phyloP scores from a whole-genome alignment of 768 basidiomycete species.

The Tephrocybe sp. region DNA sequence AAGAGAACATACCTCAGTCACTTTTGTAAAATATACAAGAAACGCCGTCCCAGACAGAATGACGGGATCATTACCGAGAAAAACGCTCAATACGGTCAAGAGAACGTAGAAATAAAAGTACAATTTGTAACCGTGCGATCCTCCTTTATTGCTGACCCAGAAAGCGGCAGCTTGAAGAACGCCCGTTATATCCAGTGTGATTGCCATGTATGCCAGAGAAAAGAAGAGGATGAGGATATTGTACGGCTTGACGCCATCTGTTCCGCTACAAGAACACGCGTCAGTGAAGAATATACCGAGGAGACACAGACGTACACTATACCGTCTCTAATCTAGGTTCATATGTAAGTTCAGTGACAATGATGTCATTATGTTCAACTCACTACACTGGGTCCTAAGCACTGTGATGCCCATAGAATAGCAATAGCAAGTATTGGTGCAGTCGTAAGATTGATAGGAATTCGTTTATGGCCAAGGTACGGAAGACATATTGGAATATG shows the following conservation, averaged over 20 bases:
- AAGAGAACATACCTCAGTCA: conserved; percentile 38
- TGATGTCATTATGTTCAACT: neutral
- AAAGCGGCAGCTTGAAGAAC: conserved; percentile 85
- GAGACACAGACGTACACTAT: conserved; percentile 50
- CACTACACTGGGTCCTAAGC: conserved; percentile 39
- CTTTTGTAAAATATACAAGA: conserved; percentile 82
- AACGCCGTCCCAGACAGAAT: conserved; percentile 92
- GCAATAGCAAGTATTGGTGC: conserved; percentile 54
- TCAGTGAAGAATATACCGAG: neutral
- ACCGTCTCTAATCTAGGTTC: conserved; percentile 60
- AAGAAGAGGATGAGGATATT: conserved; percentile 94
- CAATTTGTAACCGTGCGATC: conserved; percentile 66
- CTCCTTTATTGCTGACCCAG: conserved; percentile 82
- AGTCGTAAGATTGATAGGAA: conserved; percentile 50
- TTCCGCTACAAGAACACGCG: conserved; percentile 13
- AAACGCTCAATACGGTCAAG: conserved; percentile 71
- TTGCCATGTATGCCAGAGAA: conserved; percentile 89
- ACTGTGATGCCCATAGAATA: conserved; percentile 56
- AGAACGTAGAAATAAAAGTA: conserved; percentile 84
- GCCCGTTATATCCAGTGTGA: conserved; percentile 81
- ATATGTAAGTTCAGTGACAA: neutral
- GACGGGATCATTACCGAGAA: conserved; percentile 94
- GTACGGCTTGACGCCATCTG: conserved; percentile 80
- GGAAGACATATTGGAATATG: conserved; percentile 37
- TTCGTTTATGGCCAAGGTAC: conserved; percentile 27